A percentile compares a stretch with the other conserved stretches of the same genome.
Conservation (phyloP, 148 eudicot genomes). For the Camellia sinensis region DNA sequence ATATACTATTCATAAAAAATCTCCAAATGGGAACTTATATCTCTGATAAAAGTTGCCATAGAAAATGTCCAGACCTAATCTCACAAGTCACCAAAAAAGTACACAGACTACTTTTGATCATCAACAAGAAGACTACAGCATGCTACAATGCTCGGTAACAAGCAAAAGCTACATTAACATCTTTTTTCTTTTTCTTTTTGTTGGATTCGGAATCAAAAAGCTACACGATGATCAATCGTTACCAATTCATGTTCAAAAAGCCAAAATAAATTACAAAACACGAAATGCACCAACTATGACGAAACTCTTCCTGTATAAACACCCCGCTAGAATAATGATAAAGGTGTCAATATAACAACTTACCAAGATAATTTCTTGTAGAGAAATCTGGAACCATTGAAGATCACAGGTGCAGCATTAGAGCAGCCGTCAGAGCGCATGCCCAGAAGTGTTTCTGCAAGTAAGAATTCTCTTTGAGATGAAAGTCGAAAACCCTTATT, state of each 20-base stretch:
- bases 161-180: neutral
- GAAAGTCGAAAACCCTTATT: neutral
- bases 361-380: constrained; percentile 7
- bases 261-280: neutral
- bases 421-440: neutral
- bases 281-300: neutral
- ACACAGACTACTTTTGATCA: neutral
- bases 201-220: neutral
- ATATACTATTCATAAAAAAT: neutral
- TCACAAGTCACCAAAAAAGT: neutral
- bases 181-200: neutral
- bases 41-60: neutral
- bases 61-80: neutral
- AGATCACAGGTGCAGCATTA: neutral
- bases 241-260: neutral
- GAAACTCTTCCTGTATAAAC: neutral
- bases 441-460: neutral
- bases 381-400: neutral
- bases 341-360: neutral
- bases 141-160: neutral
- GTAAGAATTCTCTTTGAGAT: neutral
- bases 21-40: neutral
- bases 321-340: neutral
- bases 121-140: neutral
- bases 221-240: neutral